Evolutionary conservation across 2,329 filamentous ascomycete species (phyloP), one percentile per base, ranked within the genome.

Genomic region (Phaeosphaeria sp.): DNA sequence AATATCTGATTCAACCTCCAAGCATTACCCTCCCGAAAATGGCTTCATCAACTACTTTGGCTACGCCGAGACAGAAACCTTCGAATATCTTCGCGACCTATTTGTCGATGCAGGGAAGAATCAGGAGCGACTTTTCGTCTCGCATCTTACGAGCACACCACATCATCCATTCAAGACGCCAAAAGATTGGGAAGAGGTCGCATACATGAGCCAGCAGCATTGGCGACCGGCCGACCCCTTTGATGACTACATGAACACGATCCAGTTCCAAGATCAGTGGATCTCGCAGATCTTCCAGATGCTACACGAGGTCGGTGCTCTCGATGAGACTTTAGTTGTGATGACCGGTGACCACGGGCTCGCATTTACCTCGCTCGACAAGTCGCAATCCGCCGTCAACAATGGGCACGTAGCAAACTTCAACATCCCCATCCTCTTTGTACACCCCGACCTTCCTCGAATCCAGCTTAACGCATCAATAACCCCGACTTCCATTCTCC

Each of bases 331-430:
- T 6, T 56, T 65, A 5, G 42, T 65, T 10, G 46, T 65, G 4
- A 61, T 65, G 51, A 65, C 62, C 18, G 62, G 62, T 2, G 62
- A 65, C 43, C 62, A 65, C 30, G 62, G 62, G 1, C 52, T 65
- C 15, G 59, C 62, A 5, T 65, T 65, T 48, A 59, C 47, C 17
- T 52, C 62, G 2, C 46, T 65, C n/a, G 62, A 65, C 50, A 57
- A 63, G 6, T 59, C 57, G 3, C 60, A 62, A 21, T 63, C 62
- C 15, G 60, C 57, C 11, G 58, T 65, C 20, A 63, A 60, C 22
- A 65, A 65, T 27, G 62, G 62, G 0, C 62, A 65, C 15, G 52
- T 63, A 22, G 59, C 60, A 4, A 65, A 65, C 20, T 65, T 65
- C 15, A 56, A 55, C 1, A 60, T 65, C n/a, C 62, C 62, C 5